Percentiles rank a stretch among this genome's conserved stretches.
phyloP scores from a whole-genome alignment of 2,329 filamentous ascomycete species.

The Colletotrichum acutatum region DNA sequence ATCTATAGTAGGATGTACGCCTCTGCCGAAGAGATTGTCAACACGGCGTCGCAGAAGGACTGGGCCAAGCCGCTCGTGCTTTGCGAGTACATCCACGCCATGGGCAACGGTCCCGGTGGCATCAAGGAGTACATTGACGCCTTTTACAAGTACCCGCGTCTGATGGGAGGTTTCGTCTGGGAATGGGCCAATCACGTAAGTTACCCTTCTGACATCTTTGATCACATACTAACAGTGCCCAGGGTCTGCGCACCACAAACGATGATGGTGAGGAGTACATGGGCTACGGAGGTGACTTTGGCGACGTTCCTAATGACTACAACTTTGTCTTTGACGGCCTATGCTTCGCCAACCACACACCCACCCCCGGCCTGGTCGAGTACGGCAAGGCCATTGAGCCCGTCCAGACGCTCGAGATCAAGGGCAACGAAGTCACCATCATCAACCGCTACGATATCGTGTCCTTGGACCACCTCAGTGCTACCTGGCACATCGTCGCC shows the following conservation, averaged over 20 bases:
- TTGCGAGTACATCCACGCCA: conserved; percentile 69
- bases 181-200: conserved; percentile 71
- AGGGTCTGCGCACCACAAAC: conserved; percentile 56
- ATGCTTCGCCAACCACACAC: conserved; percentile 59
- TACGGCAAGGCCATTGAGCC: conserved; percentile 70
- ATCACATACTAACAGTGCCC: conserved; percentile 22
- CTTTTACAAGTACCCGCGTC: conserved; percentile 63
- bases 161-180: conserved; percentile 74
- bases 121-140: conserved; percentile 74
- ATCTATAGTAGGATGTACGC: conserved; percentile 76
- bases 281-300: conserved; percentile 72
- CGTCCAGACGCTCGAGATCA: conserved; percentile 59
- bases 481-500: conserved; percentile 54
- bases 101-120: conserved; percentile 78
- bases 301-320: conserved; percentile 67
- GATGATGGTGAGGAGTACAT: conserved; percentile 59
- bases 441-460: conserved; percentile 67
- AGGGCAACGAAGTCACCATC: conserved; percentile 55
- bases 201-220: not conserved
- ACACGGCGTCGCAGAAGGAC: conserved; percentile 51
- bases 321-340: conserved; percentile 71
- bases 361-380: conserved; percentile 63
- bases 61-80: conserved; percentile 68
- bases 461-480: conserved; percentile 60
- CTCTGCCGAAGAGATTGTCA: conserved; percentile 56